phyloP scores from a whole-genome alignment of 208 protist species.

The Trypanosoma avium region DNA sequence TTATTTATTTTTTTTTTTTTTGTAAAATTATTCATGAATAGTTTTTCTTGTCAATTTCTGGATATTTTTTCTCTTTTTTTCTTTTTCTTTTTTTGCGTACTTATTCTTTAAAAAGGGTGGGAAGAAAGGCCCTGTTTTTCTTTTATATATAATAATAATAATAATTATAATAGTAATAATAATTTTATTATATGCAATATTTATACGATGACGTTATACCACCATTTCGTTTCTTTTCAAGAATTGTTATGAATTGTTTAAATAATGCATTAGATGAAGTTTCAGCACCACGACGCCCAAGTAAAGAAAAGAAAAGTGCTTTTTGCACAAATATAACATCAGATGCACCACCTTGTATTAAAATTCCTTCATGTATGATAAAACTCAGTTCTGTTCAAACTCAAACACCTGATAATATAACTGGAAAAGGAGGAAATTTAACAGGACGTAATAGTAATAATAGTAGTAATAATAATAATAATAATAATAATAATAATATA shows the following conservation, averaged over 20 bases:
- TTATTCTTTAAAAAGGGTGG: neutral
- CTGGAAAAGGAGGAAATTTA: too few species aligned
- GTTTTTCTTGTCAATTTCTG: too few species aligned
- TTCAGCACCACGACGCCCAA: neutral
- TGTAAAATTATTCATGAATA: too few species aligned
- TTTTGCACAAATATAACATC: neutral
- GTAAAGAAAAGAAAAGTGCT: neutral
- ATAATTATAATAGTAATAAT: too few species aligned
- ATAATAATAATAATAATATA: neutral
- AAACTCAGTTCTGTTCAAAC: neutral
- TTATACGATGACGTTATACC: constrained; percentile 29
- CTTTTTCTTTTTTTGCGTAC: too few species aligned
- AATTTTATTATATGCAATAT: constrained; percentile 25
- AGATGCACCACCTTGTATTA: neutral
- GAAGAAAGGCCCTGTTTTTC: neutral
- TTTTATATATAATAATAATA: constrained; percentile 5
- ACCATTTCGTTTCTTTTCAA: constrained; percentile 32
- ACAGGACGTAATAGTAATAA: too few species aligned
- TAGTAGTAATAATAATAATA: too few species aligned
- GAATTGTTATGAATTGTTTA: constrained; percentile 30
- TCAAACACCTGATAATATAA: neutral
- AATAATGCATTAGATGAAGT: constrained; percentile 29
- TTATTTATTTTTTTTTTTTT: too few species aligned
- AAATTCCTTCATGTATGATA: neutral
- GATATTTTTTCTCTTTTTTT: too few species aligned